phyloP scores from a whole-genome alignment of 2,329 filamentous ascomycete species.

The Calycina herbarum region DNA sequence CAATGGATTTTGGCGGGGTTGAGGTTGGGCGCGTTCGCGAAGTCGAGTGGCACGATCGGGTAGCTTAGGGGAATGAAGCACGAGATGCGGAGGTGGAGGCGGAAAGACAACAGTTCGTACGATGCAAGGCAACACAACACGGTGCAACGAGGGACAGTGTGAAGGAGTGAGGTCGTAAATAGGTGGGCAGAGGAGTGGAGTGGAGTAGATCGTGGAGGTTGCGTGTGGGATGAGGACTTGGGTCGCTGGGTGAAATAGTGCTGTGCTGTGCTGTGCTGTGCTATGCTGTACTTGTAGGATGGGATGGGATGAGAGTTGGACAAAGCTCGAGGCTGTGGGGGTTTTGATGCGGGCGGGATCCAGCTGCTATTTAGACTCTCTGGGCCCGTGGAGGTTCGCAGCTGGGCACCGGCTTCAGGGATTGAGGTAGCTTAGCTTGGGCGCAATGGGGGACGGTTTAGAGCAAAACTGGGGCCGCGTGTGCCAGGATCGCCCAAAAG shows the following conservation, averaged over 20 bases:
- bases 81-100: constrained; percentile 18
- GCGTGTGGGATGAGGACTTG: background rate
- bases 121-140: background rate
- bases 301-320: background rate
- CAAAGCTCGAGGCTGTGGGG: constrained; percentile 1
- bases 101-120: constrained; percentile 6
- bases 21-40: constrained; percentile 1
- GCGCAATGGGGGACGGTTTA: too few species aligned
- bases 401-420: background rate
- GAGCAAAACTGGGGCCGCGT: too few species aligned
- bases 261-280: background rate
- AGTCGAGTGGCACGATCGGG: constrained; percentile 12
- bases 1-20: constrained; percentile 9
- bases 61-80: constrained; percentile 7
- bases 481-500: too few species aligned
- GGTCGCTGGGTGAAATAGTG: background rate
- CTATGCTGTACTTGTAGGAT: background rate
- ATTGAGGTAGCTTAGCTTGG: background rate
- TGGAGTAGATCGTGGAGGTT: background rate
- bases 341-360: background rate
- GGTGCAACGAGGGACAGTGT: background rate
- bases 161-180: background rate
- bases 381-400: background rate
- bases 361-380: constrained; percentile 6
- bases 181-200: background rate